Evolutionary conservation across 331 rosid species (phyloP).

Genomic region (Rhamnella rubrinervis): DNA sequence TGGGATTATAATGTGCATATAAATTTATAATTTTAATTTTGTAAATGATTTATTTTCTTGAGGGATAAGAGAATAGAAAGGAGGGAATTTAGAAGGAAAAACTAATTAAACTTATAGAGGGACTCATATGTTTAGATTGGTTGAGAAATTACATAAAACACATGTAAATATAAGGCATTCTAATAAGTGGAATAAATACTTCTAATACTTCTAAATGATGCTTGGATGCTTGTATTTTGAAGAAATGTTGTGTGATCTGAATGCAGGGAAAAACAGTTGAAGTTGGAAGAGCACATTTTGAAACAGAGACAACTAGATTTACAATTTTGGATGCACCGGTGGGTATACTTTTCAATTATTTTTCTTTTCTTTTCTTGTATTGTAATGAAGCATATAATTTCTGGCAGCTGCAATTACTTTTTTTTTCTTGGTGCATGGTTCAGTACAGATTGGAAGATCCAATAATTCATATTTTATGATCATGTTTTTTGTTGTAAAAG

Average conservation of each 20-base stretch:
- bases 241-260: neutral
- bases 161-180: too few species aligned
- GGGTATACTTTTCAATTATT: slow-evolving; percentile 34
- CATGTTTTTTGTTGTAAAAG: neutral
- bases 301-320: slow-evolving; percentile 82
- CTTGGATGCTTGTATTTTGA: slow-evolving; percentile 1
- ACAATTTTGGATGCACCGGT: slow-evolving; percentile 99
- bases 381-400: neutral
- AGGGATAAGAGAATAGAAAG: too few species aligned
- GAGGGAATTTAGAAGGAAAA: too few species aligned
- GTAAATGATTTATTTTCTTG: neutral
- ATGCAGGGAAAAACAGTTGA: slow-evolving; percentile 95
- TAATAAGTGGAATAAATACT: neutral
- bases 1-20: neutral
- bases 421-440: neutral
- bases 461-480: neutral
- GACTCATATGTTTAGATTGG: too few species aligned
- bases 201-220: slow-evolving; percentile 12
- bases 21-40: neutral
- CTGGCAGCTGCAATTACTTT: neutral
- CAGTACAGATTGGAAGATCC: neutral
- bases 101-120: too few species aligned
- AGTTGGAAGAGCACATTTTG: slow-evolving; percentile 98
- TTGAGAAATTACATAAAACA: too few species aligned
- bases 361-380: neutral